phyloP scores from a whole-genome alignment of 2,329 filamentous ascomycete genomes.

The Pleurostoma richardsiae region DNA sequence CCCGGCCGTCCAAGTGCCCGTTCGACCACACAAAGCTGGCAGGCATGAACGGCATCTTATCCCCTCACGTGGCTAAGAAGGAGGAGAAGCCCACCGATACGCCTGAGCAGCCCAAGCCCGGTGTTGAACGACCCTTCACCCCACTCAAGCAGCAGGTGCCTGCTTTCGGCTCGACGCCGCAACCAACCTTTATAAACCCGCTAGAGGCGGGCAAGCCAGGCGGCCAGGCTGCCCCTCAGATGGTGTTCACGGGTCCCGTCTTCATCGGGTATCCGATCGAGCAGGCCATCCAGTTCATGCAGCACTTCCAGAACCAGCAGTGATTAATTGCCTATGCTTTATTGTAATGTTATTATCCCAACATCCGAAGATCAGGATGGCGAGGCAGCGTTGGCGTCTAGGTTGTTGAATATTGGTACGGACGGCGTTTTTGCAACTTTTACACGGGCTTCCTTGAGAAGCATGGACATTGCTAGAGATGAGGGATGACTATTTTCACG shows the following conservation, averaged over 20 bases:
- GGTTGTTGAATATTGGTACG: no score
- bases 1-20: conserved; percentile 46
- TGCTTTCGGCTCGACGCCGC: conserved; percentile 19
- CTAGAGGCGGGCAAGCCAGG: conserved; percentile 23
- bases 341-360: no score
- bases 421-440: no score
- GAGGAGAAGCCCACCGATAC: conserved; percentile 9
- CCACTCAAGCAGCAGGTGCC: conserved; percentile 15
- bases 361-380: no score
- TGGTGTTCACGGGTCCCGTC: conserved; percentile 89
- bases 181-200: conserved; percentile 50
- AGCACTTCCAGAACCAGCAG: conserved; percentile 42
- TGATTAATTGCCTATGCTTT: not conserved
- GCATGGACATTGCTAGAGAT: no score
- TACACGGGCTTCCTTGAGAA: no score
- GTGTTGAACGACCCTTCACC: conserved; percentile 7
- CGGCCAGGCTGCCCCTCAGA: conserved; percentile 45
- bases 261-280: conserved; percentile 89
- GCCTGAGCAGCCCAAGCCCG: conserved; percentile 1
- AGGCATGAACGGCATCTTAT: not conserved
- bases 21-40: conserved; percentile 35
- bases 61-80: conserved; percentile 6
- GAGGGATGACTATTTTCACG: no score
- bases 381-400: no score
- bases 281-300: conserved; percentile 72